Percentiles rank a stretch among this genome's conserved stretches.
phyloP scores from a whole-genome alignment of 768 basidiomycete genomes.

The Mrakia gelida region DNA sequence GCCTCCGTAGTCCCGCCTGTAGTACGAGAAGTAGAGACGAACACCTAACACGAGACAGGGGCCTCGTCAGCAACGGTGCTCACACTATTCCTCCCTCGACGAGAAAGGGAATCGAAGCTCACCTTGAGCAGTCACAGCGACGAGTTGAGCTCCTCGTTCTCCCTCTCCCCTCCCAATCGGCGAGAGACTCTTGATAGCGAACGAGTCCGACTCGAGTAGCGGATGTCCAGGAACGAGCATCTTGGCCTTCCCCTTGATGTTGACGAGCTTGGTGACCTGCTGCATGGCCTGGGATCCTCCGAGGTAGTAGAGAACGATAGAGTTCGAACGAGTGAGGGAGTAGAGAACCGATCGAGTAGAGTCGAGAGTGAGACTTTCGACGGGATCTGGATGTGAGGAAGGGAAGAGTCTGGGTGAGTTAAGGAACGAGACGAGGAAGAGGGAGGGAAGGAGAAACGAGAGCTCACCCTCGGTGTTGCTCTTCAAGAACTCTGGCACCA shows the following conservation, averaged over 20 bases:
- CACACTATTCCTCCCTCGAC: neutral
- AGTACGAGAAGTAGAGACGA: conserved; percentile 68
- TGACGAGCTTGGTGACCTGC: conserved; percentile 32
- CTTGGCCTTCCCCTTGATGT: conserved; percentile 51
- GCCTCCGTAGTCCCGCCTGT: conserved; percentile 38
- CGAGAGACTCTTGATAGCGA: conserved; percentile 18
- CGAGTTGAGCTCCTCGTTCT: conserved; percentile 28
- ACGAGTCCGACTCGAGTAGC: conserved; percentile 11
- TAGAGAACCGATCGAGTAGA: conserved; percentile 67
- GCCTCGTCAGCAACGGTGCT: neutral
- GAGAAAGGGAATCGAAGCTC: neutral
- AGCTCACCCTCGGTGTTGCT: conserved; percentile 22
- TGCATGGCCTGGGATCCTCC: conserved; percentile 30
- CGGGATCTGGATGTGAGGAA: conserved; percentile 55
- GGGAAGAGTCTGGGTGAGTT: too few relatives aligned
- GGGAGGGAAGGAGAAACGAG: neutral
- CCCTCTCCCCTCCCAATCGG: conserved; percentile 25
- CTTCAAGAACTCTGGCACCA: conserved; percentile 30
- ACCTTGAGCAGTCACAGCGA: conserved; percentile 28
- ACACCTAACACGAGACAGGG: conserved; percentile 50
- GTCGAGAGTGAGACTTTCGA: conserved; percentile 66
- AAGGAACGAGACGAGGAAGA: neutral
- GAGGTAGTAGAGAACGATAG: conserved; percentile 62
- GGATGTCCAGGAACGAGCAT: conserved; percentile 56
- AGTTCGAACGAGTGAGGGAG: conserved; percentile 62